phyloP scores from a whole-genome alignment of 495 filamentous ascomycete genomes.

The Xylaria curta region DNA sequence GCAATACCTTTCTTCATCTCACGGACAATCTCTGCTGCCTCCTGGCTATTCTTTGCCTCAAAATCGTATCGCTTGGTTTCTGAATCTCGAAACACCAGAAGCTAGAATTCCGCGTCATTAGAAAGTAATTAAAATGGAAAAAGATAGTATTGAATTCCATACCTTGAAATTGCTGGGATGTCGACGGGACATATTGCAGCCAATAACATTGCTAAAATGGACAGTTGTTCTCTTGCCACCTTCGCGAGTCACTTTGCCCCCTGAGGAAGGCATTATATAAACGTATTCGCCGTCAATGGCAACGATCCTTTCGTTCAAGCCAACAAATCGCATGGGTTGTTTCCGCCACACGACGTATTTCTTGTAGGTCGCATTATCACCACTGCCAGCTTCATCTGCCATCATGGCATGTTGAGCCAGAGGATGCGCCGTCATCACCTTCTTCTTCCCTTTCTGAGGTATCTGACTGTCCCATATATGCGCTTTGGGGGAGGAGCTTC shows the following conservation, averaged over 20 bases:
- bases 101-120: slow-evolving; percentile 41
- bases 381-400: slow-evolving; percentile 69
- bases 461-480: slow-evolving; percentile 60
- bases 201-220: slow-evolving; percentile 89
- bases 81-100: slow-evolving; percentile 79
- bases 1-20: slow-evolving; percentile 80
- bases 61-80: slow-evolving; percentile 98
- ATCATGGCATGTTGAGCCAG: slow-evolving; percentile 71
- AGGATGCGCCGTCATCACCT: slow-evolving; percentile 72
- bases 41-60: slow-evolving; percentile 77
- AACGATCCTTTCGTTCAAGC: slow-evolving; percentile 80
- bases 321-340: slow-evolving; percentile 91
- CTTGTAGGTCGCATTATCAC: slow-evolving; percentile 67
- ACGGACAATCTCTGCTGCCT: slow-evolving; percentile 87
- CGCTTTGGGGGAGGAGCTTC: slow-evolving; percentile 79
- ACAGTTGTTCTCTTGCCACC: slow-evolving; percentile 85
- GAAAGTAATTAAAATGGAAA: slow-evolving; percentile 11
- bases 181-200: slow-evolving; percentile 87
- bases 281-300: slow-evolving; percentile 95
- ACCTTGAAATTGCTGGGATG: slow-evolving; percentile 92
- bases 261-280: slow-evolving; percentile 81
- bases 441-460: slow-evolving; percentile 72
- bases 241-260: slow-evolving; percentile 61
- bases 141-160: slow-evolving; percentile 30
- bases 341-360: slow-evolving; percentile 93